Percentiles rank a stretch among this genome's conserved stretches.
Conservation (phyloP, 2,329 filamentous ascomycete genomes). For the Sporothrix variecibatus region DNA sequence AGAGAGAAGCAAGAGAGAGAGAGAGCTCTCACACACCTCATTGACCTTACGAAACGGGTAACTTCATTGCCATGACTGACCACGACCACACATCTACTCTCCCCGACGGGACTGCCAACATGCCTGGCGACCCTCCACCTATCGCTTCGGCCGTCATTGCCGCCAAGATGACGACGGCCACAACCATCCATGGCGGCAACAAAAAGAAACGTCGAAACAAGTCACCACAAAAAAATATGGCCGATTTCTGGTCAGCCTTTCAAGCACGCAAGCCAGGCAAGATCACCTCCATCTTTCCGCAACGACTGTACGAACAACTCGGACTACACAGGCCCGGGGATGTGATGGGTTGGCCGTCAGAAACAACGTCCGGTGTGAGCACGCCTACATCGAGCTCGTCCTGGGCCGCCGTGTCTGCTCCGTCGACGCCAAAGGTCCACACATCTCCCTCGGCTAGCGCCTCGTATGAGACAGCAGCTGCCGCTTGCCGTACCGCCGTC, state of each 20-base stretch:
- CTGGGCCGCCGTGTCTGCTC: conserved; percentile 13
- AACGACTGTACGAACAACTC: conserved; percentile 41
- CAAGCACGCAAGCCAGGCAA: conserved; percentile 46
- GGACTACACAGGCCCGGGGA: conserved; percentile 34
- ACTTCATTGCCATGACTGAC: background rate
- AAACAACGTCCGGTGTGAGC: background rate
- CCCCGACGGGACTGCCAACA: background rate
- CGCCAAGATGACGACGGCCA: background rate
- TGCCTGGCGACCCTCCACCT: background rate
- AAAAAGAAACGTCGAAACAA: background rate
- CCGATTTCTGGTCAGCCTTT: conserved; percentile 47
- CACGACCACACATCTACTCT: background rate
- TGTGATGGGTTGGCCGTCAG: background rate
- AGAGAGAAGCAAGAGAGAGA: too few species aligned
- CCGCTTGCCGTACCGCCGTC: conserved; percentile 45
- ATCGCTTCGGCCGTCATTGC: background rate
- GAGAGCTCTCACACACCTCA: background rate
- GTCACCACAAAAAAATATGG: conserved; percentile 44
- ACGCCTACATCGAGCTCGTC: conserved; percentile 11
- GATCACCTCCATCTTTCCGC: conserved; percentile 49
- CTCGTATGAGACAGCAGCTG: conserved; percentile 45
- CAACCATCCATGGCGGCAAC: background rate
- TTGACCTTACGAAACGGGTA: background rate
- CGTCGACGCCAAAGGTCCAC: background rate
- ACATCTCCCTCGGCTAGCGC: conserved; percentile 24